Conservation (phyloP, 2,329 filamentous ascomycete species). For the Xylaria sp. region DNA sequence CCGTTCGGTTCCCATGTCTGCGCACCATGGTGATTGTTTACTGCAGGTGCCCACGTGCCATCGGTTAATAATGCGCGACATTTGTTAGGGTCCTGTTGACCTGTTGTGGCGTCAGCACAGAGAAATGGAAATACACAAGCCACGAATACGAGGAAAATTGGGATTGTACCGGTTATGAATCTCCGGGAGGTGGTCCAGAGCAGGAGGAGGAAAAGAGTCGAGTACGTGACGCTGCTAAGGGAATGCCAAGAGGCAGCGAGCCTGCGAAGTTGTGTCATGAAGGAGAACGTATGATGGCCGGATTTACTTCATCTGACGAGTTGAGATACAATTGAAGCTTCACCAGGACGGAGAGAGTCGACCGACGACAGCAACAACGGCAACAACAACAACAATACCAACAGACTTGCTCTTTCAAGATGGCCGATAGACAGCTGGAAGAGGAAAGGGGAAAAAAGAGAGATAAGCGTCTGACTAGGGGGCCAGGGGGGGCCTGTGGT, state of each 20-base stretch:
- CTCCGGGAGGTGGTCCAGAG: constrained; percentile 39
- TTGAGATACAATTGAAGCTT: constrained; percentile 31
- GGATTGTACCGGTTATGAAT: constrained; percentile 35
- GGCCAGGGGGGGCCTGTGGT: constrained; percentile 28
- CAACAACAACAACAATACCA: constrained; percentile 14
- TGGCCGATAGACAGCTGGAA: constrained; percentile 31
- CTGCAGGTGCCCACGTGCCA: constrained; percentile 43
- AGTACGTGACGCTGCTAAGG: constrained; percentile 41
- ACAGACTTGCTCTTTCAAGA: constrained; percentile 11
- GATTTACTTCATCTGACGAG: constrained; percentile 38
- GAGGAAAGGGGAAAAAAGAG: constrained; percentile 33
- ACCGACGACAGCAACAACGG: constrained; percentile 26
- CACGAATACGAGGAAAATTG: not conserved
- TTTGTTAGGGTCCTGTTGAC: constrained; percentile 42
- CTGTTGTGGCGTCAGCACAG: constrained; percentile 39
- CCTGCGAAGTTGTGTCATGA: constrained; percentile 44
- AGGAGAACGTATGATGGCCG: constrained; percentile 24
- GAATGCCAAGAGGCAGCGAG: constrained; percentile 42
- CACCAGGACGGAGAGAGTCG: constrained; percentile 30
- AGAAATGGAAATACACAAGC: not conserved
- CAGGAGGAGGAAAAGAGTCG: constrained; percentile 38
- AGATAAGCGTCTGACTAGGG: constrained; percentile 39
- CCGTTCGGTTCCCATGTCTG: constrained; percentile 68
- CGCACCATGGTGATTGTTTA: constrained; percentile 19
- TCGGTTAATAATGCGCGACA: constrained; percentile 47